These are phyloP conservation scores for Davidsoniella neocaledoniae DNA, from an alignment of 2,329 filamentous ascomycete species.

Conservation along the genomic window DNA sequence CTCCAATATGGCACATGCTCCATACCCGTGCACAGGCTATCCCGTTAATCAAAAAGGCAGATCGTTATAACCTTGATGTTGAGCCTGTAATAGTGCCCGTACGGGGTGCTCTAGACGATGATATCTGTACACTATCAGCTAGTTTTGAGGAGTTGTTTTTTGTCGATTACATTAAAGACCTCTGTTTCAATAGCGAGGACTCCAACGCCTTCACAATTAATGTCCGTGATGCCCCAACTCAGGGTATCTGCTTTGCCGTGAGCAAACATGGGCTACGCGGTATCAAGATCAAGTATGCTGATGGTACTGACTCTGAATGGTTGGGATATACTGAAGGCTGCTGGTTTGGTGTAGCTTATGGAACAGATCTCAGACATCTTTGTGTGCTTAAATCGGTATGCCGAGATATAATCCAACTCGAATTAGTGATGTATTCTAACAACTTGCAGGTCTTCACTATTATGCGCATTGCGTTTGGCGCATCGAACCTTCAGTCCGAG, in stretches of 20 bases:
- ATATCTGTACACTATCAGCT: constrained; percentile 4
- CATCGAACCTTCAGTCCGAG: constrained; percentile 10
- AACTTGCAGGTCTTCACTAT: constrained; percentile 7
- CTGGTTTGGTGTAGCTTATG: constrained; percentile 9
- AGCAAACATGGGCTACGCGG: constrained; percentile 11
- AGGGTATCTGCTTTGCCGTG: constrained; percentile 10
- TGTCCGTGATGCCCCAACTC: not conserved
- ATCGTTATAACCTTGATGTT: constrained; percentile 9
- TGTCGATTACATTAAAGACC: constrained; percentile 11
- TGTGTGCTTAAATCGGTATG: constrained; percentile 10
- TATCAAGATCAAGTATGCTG: constrained; percentile 9
- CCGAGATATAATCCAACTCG: not conserved
- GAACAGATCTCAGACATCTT: constrained; percentile 7
- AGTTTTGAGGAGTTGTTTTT: constrained; percentile 9
- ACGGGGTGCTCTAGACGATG: constrained; percentile 1
- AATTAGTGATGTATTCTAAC: not conserved
- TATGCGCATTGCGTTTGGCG: constrained; percentile 10
- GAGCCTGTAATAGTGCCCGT: constrained; percentile 4
- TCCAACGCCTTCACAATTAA: not conserved
- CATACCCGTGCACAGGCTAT: constrained; percentile 8
- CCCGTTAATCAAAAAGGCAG: constrained; percentile 6
- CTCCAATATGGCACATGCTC: constrained; percentile 10
- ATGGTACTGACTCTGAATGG: constrained; percentile 9
- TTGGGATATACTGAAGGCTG: constrained; percentile 10
- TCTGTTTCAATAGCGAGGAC: not conserved